Conservation (phyloP, 2,329 filamentous ascomycete species). For the Zelopaecilomyces penicillatus region DNA sequence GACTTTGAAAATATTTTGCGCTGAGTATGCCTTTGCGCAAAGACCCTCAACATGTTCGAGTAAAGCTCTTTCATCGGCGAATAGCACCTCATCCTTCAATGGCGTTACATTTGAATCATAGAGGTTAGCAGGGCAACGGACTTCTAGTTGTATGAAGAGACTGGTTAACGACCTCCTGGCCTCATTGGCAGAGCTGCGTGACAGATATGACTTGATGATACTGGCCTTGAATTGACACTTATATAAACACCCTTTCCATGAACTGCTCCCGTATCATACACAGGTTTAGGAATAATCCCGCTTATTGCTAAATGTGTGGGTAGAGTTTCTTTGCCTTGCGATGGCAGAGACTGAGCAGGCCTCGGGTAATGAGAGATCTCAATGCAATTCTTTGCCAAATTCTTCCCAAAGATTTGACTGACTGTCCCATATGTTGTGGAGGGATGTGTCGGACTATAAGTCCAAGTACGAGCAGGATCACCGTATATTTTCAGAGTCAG, state of each 20-base stretch:
- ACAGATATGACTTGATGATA: conserved; percentile 48
- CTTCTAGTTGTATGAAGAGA: conserved; percentile 56
- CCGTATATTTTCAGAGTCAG: conserved; percentile 53
- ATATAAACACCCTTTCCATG: conserved; percentile 48
- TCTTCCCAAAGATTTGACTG: conserved; percentile 53
- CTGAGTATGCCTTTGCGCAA: conserved; percentile 32
- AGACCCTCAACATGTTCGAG: conserved; percentile 38
- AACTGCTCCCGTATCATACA: conserved; percentile 35
- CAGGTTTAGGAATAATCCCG: conserved; percentile 48
- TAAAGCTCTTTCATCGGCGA: conserved; percentile 44
- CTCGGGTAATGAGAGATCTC: conserved; percentile 17
- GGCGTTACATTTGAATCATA: conserved; percentile 69
- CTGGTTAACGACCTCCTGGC: conserved; percentile 27
- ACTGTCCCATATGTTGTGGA: conserved; percentile 48
- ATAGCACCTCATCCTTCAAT: conserved; percentile 63
- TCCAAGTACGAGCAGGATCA: conserved; percentile 44
- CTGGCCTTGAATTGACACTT: conserved; percentile 59
- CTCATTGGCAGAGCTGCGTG: conserved; percentile 19
- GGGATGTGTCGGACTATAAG: conserved; percentile 49
- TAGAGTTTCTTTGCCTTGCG: neutral
- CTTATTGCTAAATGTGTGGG: conserved; percentile 33
- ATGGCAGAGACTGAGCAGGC: neutral
- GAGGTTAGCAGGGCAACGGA: conserved; percentile 50
- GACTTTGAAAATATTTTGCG: neutral
- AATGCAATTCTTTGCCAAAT: conserved; percentile 46